A percentile compares a stretch with the other conserved stretches of the same genome.
phyloP scores from a whole-genome alignment of 1,284 basidiomycete genomes.

The Microbotryum violaceum region DNA sequence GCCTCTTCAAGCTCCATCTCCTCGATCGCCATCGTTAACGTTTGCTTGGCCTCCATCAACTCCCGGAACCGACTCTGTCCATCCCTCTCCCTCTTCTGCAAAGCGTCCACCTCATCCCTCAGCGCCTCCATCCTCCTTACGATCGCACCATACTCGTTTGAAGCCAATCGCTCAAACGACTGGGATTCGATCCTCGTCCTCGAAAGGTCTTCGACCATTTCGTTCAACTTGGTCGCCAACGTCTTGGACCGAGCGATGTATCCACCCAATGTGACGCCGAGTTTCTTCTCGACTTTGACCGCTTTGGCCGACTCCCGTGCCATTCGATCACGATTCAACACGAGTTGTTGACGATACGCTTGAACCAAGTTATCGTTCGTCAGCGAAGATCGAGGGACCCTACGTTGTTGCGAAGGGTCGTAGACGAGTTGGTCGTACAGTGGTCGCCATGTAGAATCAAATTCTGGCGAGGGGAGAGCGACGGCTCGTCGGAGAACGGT shows the following conservation, averaged over 20 bases:
- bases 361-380: slow-evolving; percentile 54
- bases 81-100: slow-evolving; percentile 65
- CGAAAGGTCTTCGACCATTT: slow-evolving; percentile 63
- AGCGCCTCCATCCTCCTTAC: slow-evolving; percentile 65
- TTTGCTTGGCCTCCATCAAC: slow-evolving; percentile 62
- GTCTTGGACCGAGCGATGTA: slow-evolving; percentile 72
- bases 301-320: slow-evolving; percentile 71
- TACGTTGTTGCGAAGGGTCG: slow-evolving; percentile 52
- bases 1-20: slow-evolving; percentile 51
- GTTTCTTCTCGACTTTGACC: slow-evolving; percentile 84
- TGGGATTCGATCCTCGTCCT: slow-evolving; percentile 61
- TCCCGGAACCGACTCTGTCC: slow-evolving; percentile 78
- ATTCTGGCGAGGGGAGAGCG: slow-evolving; percentile 36
- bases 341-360: slow-evolving; percentile 59
- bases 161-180: slow-evolving; percentile 64
- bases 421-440: slow-evolving; percentile 57
- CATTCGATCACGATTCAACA: slow-evolving; percentile 64
- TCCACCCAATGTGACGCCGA: slow-evolving; percentile 77
- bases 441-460: slow-evolving; percentile 60
- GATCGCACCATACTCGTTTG: slow-evolving; percentile 64
- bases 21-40: slow-evolving; percentile 51
- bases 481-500: slow-evolving; percentile 70
- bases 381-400: slow-evolving; percentile 60
- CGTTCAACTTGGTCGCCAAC: slow-evolving; percentile 58
- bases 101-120: slow-evolving; percentile 71